These are phyloP conservation scores for Heliamphora exappendiculata DNA, from an alignment of 148 eudicot genomes.

Conservation along the genomic window DNA sequence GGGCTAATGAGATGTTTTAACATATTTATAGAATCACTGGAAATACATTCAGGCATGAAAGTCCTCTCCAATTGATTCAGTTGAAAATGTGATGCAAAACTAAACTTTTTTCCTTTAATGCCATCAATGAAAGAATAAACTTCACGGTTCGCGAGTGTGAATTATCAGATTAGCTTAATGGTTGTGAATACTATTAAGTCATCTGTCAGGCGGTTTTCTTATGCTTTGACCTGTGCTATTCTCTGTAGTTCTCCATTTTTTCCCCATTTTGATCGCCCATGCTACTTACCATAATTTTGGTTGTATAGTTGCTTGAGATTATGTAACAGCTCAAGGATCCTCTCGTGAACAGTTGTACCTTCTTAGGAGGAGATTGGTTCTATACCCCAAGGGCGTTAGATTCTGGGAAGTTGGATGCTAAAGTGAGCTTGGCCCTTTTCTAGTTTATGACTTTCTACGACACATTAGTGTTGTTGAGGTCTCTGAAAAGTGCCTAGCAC, in stretches of 20 bases:
- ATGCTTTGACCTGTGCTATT: background rate
- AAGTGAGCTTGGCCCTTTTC: background rate
- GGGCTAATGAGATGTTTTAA: background rate
- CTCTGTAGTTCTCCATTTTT: background rate
- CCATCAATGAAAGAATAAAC: no score
- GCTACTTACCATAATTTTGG: background rate
- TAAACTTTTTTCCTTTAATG: no score
- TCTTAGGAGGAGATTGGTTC: background rate
- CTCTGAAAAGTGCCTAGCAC: no score
- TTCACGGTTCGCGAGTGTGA: background rate
- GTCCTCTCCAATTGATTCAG: no score
- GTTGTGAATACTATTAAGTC: background rate
- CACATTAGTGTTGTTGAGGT: no score
- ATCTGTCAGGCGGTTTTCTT: background rate
- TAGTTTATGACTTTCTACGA: background rate
- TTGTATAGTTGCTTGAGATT: background rate
- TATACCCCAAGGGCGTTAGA: background rate
- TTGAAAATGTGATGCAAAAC: no score
- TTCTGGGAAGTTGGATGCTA: background rate
- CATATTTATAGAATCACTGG: background rate
- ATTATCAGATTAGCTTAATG: background rate
- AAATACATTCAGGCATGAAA: no score
- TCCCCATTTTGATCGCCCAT: background rate
- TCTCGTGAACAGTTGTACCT: background rate
- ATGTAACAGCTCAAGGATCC: background rate